Percentiles rank a stretch among this genome's conserved stretches.
phyloP scores from a whole-genome alignment of 345 rosid genomes.

The sweet orange (Citrus sinensis) region DVS_A1.0 CM039163.1:50252501-50253000 shows the following conservation, averaged over 20 bases:
- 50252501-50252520: neutral
- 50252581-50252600: neutral
- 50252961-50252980: conserved; percentile 44
- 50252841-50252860: conserved; percentile 53
- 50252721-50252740: conserved; percentile 66
- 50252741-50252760: conserved; percentile 20
- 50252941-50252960: conserved; percentile 59
- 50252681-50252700: conserved; percentile 73
- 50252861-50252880: conserved; percentile 64
- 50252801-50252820: conserved; percentile 34
- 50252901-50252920: conserved; percentile 49
- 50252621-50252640: too few relatives aligned
- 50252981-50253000: conserved; percentile 47
- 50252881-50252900: conserved; percentile 43
- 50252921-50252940: conserved; percentile 42
- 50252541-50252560: neutral
- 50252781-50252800: conserved; percentile 16
- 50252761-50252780: conserved; percentile 5
- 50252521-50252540: neutral
- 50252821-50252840: conserved; percentile 64
- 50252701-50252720: conserved; percentile 63
- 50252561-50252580: neutral
- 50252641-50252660: neutral
- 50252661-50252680: conserved; percentile 8
- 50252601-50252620: too few relatives aligned